Percentiles rank a stretch among this genome's conserved stretches.
Conservation (phyloP, 2,329 filamentous ascomycete genomes). For the Pleurostoma richardsiae region DNA sequence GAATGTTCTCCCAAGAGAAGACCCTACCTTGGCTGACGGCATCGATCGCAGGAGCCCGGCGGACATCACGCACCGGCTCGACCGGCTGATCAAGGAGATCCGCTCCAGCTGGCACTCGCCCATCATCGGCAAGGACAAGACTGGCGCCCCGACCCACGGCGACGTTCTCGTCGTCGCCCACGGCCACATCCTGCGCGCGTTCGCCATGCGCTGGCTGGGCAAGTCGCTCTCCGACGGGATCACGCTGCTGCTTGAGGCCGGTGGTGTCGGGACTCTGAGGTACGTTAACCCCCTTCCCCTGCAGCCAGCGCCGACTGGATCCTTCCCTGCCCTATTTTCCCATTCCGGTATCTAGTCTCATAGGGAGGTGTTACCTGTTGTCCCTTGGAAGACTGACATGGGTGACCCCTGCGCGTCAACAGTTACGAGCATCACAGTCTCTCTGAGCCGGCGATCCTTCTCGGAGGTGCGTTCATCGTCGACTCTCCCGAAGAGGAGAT, state of each 20-base stretch:
- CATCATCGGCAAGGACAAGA: slow-evolving; percentile 49
- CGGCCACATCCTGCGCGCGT: slow-evolving; percentile 81
- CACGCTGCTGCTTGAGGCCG: slow-evolving; percentile 78
- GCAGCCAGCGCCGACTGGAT: background rate
- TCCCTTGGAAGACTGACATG: slow-evolving; percentile 5
- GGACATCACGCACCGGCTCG: slow-evolving; percentile 68
- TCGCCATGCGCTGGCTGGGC: slow-evolving; percentile 81
- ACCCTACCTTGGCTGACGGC: background rate
- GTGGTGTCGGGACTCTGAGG: slow-evolving; percentile 79
- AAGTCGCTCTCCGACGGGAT: slow-evolving; percentile 71
- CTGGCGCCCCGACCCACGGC: slow-evolving; percentile 27
- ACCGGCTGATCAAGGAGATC: slow-evolving; percentile 72
- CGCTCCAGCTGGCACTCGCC: slow-evolving; percentile 58
- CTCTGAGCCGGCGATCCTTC: slow-evolving; percentile 72
- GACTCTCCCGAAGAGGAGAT: slow-evolving; percentile 22
- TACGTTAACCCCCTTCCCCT: slow-evolving; percentile 23
- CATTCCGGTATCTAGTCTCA: too few species aligned
- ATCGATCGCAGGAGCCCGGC: slow-evolving; percentile 52
- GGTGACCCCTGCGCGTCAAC: background rate
- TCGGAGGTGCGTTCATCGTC: slow-evolving; percentile 67
- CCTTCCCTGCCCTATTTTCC: background rate
- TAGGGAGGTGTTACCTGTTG: too few species aligned
- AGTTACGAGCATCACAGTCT: slow-evolving; percentile 79
- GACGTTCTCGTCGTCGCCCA: slow-evolving; percentile 83
- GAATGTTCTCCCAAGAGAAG: too few species aligned